Evolutionary conservation across 2,329 filamentous ascomycete genomes (phyloP), one percentile per base, ranked within the genome.

Genomic region (Hypoxylon rubiginosum): DNA sequence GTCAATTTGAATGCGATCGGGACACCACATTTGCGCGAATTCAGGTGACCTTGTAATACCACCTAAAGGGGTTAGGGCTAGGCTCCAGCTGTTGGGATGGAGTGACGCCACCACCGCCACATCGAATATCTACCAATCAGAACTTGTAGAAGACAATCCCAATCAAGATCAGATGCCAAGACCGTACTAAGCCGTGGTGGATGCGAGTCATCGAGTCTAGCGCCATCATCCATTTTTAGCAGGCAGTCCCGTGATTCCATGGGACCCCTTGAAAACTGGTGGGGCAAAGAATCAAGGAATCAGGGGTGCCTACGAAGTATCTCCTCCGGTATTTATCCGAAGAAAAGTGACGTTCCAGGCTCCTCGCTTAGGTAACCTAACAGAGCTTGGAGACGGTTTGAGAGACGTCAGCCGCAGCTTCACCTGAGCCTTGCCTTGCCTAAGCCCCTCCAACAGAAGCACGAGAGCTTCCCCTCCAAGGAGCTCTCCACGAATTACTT

Each of bases 1-100:
- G 28, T 36, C 56, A 57, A 63, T 68, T 63, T 58, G 57, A 64
- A 61, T 68, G 58, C 59, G 50, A 39, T 30, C 60, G 50, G 34
- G 55, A 59, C 66, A 67, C 65, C 66, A 73, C 64, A 26, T 32
- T 67, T 17, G 59, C 73, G 72, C 73, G 73, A 68, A 66, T 62
- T 70, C 68, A 70, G 57, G 62, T 70, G 68, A 70, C 66, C 54
- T 58, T 56, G 41, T 52, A 32, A 8, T n/a, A 15, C 30, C 41
- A 9, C 65, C 54, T 3, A 54, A 60, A 60, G 7, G 21, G 57
- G 62, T 60, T 66, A 67, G 46, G 53, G 51, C 26, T 63, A 70
- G 67, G 67, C 67, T 61, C 30, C 65, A 63, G 51, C 59, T 10
- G 28, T 51, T 50, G 11, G 28, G 28, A 17, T 59, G 26, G 48